Base-by-base conservation (phyloP, 2,329 filamentous ascomycete genomes). In the Fusarium mundagurra region DNA sequence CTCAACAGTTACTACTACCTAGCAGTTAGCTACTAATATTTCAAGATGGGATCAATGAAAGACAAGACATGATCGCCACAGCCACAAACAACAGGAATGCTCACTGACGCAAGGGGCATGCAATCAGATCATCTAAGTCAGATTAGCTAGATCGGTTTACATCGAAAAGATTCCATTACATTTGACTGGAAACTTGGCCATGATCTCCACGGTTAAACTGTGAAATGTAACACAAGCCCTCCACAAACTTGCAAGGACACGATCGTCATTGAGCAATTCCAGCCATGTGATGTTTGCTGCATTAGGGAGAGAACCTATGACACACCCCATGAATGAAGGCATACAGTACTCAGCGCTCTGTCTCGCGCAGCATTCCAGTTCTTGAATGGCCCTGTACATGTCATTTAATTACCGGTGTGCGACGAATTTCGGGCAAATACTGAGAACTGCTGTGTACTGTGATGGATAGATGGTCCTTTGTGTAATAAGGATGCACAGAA, bases 111-210 rank as follows among this genome's bases (percentile, higher is more conserved):
- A 51, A 53, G 34, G 36, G 45, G 53, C 20, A 48, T 27, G 29
- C 41, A 45, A 64, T 53, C 65, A 60, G 60, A 71, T 66, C 54
- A 48, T 41, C 63, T 31, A 66, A 45, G 57, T 66, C 57, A 73
- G 36, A 68, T 67, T 59, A 69, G 67, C 71, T 59, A 69, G 67
- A 74, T 69, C 59, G 41, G 41, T 60, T 60, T 43, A 50, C 51
- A 69, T 34, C 36, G 47, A 29, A 44, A 53, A 36, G 50, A 44
- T 64, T 59, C 13, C 22, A 29, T 51, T 34, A 14, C 38, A 50
- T 50, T 44, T 59, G 57, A 54, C 39, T 48, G 48, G 60, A 66
- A 70, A 66, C 59, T 36, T 33, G 43, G 33, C 16, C 33, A 61
- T 34, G 31, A 51, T 53, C n/a, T 44, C 66, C n/a, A n/a, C 33